Base-by-base conservation (phyloP, 345 rosid genomes). In the Linum tenue region DNA sequence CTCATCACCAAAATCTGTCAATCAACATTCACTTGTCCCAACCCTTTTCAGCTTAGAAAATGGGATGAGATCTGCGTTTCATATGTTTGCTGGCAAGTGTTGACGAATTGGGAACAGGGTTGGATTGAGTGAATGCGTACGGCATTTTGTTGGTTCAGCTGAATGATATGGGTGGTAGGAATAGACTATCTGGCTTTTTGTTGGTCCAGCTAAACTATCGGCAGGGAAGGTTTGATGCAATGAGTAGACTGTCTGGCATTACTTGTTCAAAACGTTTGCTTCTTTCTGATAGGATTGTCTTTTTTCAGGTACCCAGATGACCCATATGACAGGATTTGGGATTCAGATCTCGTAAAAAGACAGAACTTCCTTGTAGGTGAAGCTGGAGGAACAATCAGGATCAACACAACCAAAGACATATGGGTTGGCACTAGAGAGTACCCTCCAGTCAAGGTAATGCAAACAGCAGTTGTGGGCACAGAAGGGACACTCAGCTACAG, bases 281-380 rank as follows among this genome's bases (percentile, higher is more conserved):
- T 9, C 14, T 5, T 10, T 48, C 11, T 48, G 11, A n/a, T 44
- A 50, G 41, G 22, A 43, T 14, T 68, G 64, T 70, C 1, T 60
- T 44, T 75, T 70, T 67, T 35, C 81, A 95, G 97, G 92, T 95
- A 91, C 70, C 99, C 97, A 0, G 97, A 95, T 79, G 99, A 95
- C 76, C 96, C 97, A 2, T 95, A 90, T 65, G 99, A 95, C 79
- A 87, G 99, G 81, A 85, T 95, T 53, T 95, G 99, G 99, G 90
- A 83, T 59, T 95, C 99, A 5, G 99, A 95, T 79, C 79, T 85
- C 36, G 84, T 70, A 17, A 88, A 68, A 74, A 83, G 97, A 69
- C 99, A 77, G 62, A 95, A 95, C 74, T 91, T 63, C 72, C 92
- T 88, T 57, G 99, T 95, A 7, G 99, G 87, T 36, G 83, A 75